Conservation (phyloP, 108 stramenopile genomes). For the Schizochytrium sp. region DNA sequence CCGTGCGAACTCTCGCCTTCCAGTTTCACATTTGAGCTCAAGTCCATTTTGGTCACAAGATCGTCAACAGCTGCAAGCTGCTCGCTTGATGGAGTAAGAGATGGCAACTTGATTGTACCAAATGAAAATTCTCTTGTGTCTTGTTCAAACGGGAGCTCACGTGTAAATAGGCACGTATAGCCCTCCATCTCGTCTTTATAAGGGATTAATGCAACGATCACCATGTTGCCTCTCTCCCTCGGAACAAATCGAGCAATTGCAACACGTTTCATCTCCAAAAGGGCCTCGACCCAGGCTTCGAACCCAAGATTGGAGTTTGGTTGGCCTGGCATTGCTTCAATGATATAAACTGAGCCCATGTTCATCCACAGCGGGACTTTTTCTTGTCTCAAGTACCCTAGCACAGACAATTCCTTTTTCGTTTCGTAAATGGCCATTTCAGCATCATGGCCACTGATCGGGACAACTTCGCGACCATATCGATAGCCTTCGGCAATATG, state of each 20-base stretch:
- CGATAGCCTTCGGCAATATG: neutral
- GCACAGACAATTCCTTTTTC: neutral
- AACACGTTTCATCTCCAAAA: neutral
- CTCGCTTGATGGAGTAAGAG: neutral
- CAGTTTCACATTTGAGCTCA: neutral
- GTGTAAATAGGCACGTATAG: conserved; percentile 20
- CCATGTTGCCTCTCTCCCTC: conserved; percentile 13
- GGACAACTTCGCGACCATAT: conserved; percentile 4
- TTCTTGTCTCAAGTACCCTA: neutral
- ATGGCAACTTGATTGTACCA: neutral
- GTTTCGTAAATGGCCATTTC: neutral
- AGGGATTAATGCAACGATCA: conserved; percentile 9
- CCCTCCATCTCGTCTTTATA: neutral
- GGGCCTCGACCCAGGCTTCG: conserved; percentile 21
- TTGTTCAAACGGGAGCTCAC: conserved; percentile 49
- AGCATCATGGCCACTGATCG: neutral
- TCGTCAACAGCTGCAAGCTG: neutral
- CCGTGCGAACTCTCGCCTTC: neutral
- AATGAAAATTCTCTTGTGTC: conserved; percentile 24
- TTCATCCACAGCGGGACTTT: conserved; percentile 24
- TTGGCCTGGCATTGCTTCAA: conserved; percentile 10
- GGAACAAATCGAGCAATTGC: conserved; percentile 3
- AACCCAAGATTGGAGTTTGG: neutral
- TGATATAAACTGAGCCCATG: conserved; percentile 2
- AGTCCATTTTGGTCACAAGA: conserved; percentile 14